phyloP scores from a whole-genome alignment of 2,329 filamentous ascomycete genomes.

The Fusarium dlaminii region DNA sequence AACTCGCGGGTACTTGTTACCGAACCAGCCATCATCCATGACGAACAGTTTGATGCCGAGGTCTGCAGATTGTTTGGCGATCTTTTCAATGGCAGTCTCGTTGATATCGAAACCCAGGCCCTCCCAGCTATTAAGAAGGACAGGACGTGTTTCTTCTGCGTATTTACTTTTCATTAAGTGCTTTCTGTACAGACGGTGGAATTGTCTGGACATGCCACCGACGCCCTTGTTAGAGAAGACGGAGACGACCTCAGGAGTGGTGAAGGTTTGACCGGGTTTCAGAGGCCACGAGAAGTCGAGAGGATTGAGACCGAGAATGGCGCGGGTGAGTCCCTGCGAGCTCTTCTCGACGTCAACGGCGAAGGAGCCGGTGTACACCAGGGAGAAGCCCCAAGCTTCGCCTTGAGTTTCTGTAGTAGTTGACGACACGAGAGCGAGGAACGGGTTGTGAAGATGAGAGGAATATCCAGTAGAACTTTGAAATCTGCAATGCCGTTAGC shows the following conservation, averaged over 20 bases:
- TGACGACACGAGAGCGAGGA: constrained; percentile 65
- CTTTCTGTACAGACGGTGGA: constrained; percentile 69
- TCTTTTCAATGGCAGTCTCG: constrained; percentile 61
- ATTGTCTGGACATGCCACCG: constrained; percentile 69
- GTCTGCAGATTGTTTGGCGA: constrained; percentile 65
- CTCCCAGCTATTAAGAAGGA: constrained; percentile 74
- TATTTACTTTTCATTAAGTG: constrained; percentile 68
- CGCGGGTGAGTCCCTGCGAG: constrained; percentile 69
- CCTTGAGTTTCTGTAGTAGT: constrained; percentile 68
- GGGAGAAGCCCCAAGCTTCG: constrained; percentile 71
- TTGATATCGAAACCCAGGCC: constrained; percentile 68
- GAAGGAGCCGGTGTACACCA: constrained; percentile 73
- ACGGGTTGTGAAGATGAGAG: constrained; percentile 72
- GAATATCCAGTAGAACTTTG: constrained; percentile 69
- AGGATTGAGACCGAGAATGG: constrained; percentile 68
- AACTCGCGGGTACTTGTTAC: constrained; percentile 64
- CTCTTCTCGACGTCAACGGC: constrained; percentile 67
- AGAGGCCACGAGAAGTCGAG: constrained; percentile 68
- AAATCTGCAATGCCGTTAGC: constrained; percentile 54
- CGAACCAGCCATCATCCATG: constrained; percentile 75
- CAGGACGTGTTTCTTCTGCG: constrained; percentile 61
- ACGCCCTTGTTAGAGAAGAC: constrained; percentile 68
- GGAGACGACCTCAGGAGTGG: constrained; percentile 69
- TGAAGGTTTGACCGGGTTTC: constrained; percentile 64
- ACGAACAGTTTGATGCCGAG: constrained; percentile 71